Conservation (phyloP, 2,329 filamentous ascomycete species). For the Sporothrix pseudoabietina region DNA sequence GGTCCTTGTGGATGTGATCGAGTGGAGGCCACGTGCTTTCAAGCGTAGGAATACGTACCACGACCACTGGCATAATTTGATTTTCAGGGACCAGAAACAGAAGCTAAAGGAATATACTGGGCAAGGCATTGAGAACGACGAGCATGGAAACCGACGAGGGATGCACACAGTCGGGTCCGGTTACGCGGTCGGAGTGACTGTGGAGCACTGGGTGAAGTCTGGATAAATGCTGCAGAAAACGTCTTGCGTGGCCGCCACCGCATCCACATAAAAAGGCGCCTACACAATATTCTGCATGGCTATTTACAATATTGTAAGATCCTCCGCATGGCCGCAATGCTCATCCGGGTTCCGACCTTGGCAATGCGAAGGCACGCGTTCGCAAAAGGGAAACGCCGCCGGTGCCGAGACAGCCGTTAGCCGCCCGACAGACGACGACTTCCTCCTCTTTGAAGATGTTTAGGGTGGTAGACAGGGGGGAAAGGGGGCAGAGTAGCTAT, state of each 20-base stretch:
- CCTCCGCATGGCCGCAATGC: no score
- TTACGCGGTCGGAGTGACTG: background rate
- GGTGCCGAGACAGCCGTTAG: background rate
- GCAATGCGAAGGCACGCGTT: background rate
- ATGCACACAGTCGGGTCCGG: background rate
- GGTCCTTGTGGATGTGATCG: conserved; percentile 17
- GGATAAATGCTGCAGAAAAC: conserved; percentile 10
- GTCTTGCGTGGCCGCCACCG: conserved; percentile 1
- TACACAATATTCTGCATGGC: background rate
- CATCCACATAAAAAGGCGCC: background rate
- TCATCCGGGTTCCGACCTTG: no score
- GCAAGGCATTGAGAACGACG: background rate
- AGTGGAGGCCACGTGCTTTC: background rate
- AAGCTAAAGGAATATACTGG: background rate
- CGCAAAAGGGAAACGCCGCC: background rate
- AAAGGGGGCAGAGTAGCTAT: background rate
- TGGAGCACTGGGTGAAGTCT: conserved; percentile 13
- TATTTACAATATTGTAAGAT: no score
- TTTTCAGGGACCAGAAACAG: background rate
- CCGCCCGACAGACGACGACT: background rate
- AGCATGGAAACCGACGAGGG: background rate
- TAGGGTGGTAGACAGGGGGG: background rate
- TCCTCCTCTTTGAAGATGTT: background rate
- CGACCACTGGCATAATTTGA: background rate
- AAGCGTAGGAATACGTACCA: background rate